Base-by-base conservation (phyloP, 306 rosid genomes). In the Astragalus membranaceus region DNA sequence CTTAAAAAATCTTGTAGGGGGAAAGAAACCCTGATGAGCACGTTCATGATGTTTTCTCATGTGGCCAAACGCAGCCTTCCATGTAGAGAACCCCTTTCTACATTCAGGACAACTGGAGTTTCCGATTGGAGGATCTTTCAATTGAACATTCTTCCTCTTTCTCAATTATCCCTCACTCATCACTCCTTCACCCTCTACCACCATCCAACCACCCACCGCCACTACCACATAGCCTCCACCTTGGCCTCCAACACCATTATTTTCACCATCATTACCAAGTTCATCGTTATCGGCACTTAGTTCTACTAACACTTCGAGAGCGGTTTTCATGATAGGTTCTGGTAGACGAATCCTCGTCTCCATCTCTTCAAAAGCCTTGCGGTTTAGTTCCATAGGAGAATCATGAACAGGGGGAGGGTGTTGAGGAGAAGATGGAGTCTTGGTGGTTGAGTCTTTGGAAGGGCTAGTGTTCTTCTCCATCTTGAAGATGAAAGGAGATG, bases 11-110 rank as follows among this genome's bases (percentile, higher is more conserved):
- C 8, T 14, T 41, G 2, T 17, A 26, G 15, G 29, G 32, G 7
- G 26, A 15, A 6, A 7, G 55, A 36, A 76, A 37, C 78, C 80
- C 0, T 67, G 65, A 20, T 74, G 59, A 1, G 17, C 17, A 41
- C 83, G 79, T 0, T 74, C 48, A 42, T 78, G 75, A 51, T 74
- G 75, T 43, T 64, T 51, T 3, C 67, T 55, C 80, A 82, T 74
- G 46, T 82, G 86, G 0, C 77, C 83, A 57, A 82, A 69, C 0
- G 71, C 77, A 0, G 75, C 66, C 53, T 64, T 74, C 78, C 78
- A 74, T 1, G 80, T 55, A 0, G 7, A 1, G 4, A 82, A 78
- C 32, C 58, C 61, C 37, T 7, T 64, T 3, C 5, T 12, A 3
- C 85, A 82, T 8, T 51, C 15, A 4, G 35, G 74, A 6, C 80